Conservation (phyloP, 164 flowering plant genomes). For the Annona squamosa region DNA sequence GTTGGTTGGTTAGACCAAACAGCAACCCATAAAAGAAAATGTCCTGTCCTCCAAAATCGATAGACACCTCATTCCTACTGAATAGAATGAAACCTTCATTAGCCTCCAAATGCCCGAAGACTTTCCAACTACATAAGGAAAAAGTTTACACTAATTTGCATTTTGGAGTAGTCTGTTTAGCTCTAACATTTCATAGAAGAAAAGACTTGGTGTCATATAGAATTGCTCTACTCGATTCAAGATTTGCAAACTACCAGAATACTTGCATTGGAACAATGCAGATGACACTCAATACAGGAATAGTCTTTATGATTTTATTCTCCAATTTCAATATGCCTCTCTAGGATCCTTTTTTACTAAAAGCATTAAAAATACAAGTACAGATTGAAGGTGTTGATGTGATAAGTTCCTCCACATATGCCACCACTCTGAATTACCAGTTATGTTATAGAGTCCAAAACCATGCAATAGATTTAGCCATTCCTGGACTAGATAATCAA, state of each 20-base stretch:
- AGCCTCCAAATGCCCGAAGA: background rate
- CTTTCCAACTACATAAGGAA: background rate
- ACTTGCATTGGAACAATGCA: background rate
- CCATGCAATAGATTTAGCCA: too few species aligned
- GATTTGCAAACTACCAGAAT: background rate
- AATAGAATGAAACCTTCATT: background rate
- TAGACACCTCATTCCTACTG: background rate
- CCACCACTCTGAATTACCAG: too few species aligned
- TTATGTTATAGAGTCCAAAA: too few species aligned
- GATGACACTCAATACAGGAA: background rate
- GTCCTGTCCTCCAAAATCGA: background rate
- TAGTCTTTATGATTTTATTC: too few species aligned
- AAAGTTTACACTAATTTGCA: background rate
- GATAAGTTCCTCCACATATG: too few species aligned
- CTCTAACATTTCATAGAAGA: background rate
- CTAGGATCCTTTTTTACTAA: background rate
- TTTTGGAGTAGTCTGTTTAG: background rate
- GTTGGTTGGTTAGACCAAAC: background rate
- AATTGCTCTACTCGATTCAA: background rate
- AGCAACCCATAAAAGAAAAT: background rate
- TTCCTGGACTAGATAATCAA: too few species aligned
- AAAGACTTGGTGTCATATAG: background rate
- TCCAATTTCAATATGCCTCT: background rate
- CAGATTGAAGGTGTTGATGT: background rate
- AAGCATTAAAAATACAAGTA: background rate